Evolutionary conservation across 257 asterid genomes (phyloP).

Genomic region (Solanum tarijense): DNA sequence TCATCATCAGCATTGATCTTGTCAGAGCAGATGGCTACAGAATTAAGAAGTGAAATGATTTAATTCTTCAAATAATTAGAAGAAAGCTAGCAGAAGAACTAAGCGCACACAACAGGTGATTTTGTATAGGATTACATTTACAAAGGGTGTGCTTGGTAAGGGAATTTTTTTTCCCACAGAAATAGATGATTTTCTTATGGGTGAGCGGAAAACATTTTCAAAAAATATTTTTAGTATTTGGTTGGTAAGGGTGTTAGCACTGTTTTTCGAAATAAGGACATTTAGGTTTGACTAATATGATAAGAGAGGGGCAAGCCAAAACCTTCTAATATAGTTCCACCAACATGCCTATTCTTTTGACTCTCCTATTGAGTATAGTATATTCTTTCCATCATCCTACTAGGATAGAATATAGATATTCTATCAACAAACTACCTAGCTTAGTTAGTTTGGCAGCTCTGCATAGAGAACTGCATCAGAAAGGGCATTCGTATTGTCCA

Average conservation of each 20-base stretch:
- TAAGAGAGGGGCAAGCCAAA: not conserved
- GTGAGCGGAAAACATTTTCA: not conserved
- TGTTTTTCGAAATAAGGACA: not conserved
- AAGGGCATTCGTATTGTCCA: not conserved
- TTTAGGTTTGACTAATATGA: not conserved
- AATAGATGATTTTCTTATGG: too few relatives aligned
- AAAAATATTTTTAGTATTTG: not conserved
- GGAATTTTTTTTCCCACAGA: not conserved
- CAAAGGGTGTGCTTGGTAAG: not conserved
- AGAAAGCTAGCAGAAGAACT: not conserved
- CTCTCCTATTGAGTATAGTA: not conserved
- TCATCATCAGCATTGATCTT: not conserved
- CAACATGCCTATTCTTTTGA: not conserved
- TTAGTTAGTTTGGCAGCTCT: not conserved
- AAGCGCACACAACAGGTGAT: not conserved
- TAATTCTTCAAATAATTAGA: not conserved
- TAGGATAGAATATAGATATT: not conserved
- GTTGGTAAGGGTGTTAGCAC: not conserved
- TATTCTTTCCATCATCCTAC: not conserved
- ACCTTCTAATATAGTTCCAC: not conserved
- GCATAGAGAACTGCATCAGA: not conserved
- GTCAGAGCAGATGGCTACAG: conserved; percentile 14
- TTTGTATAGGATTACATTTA: not conserved
- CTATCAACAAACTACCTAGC: not conserved
- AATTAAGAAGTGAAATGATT: not conserved